phyloP scores from a whole-genome alignment of 805 yeast genomes.

The Blastobotrys chiropterorum region DNA sequence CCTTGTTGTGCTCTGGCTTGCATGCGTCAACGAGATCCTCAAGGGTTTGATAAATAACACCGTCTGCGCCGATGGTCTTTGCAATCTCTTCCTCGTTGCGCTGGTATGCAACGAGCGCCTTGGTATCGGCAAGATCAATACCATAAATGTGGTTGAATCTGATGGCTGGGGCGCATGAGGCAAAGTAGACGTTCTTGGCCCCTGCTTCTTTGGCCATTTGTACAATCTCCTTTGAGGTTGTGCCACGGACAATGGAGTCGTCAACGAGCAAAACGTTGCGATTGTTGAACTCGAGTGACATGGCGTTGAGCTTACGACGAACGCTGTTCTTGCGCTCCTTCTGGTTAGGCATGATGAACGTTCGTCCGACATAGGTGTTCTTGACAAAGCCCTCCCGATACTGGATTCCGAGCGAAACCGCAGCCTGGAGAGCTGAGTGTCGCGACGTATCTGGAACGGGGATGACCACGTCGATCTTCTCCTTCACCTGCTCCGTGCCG shows the following conservation, averaged over 20 bases:
- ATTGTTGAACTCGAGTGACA: slow-evolving; percentile 85
- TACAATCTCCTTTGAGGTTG: slow-evolving; percentile 93
- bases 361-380: slow-evolving; percentile 94
- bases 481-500: slow-evolving; percentile 39
- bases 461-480: slow-evolving; percentile 83
- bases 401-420: slow-evolving; percentile 70
- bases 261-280: slow-evolving; percentile 86
- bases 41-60: slow-evolving; percentile 80
- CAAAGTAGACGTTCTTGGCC: slow-evolving; percentile 89
- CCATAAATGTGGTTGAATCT: slow-evolving; percentile 95
- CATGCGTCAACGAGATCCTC: slow-evolving; percentile 82
- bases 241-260: slow-evolving; percentile 96
- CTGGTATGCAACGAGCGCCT: slow-evolving; percentile 84
- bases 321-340: slow-evolving; percentile 89
- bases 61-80: slow-evolving; percentile 78
- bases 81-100: slow-evolving; percentile 72
- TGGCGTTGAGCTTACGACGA: slow-evolving; percentile 90
- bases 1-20: slow-evolving; percentile 26
- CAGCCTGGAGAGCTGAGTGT: slow-evolving; percentile 88
- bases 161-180: slow-evolving; percentile 98
- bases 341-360: slow-evolving; percentile 98
- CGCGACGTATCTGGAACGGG: slow-evolving; percentile 99
- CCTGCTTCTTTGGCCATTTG: slow-evolving; percentile 99
- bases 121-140: slow-evolving; percentile 92
- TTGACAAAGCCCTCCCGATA: slow-evolving; percentile 97